Conservation (phyloP, 2,329 filamentous ascomycete species). For the Laburnicola sp. region DNA sequence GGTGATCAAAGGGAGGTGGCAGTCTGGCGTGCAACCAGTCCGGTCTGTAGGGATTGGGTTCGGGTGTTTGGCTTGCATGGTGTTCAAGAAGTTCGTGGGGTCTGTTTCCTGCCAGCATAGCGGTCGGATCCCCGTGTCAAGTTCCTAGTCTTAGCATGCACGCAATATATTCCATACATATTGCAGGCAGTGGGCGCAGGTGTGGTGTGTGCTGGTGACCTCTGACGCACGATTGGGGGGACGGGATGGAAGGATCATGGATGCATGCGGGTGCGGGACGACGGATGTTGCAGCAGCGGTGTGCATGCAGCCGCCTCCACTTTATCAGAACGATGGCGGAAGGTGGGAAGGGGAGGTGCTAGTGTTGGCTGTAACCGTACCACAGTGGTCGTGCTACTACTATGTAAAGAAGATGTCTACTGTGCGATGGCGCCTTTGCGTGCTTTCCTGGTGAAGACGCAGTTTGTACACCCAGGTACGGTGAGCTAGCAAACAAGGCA, state of each 20-base stretch:
- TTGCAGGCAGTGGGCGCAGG: background rate
- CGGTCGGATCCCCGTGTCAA: background rate
- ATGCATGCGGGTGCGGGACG: conserved; percentile 4
- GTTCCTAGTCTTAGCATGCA: background rate
- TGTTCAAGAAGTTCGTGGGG: background rate
- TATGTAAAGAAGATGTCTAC: background rate
- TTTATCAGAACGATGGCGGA: background rate
- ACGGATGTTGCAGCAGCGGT: conserved; percentile 4
- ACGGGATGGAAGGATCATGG: too few relatives aligned
- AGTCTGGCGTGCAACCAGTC: background rate
- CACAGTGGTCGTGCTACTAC: too few relatives aligned
- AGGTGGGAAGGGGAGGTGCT: background rate
- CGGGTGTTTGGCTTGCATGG: background rate
- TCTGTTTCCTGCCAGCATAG: conserved; percentile 2
- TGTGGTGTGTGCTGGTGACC: background rate
- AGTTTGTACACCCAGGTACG: too few relatives aligned
- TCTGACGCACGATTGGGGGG: too few relatives aligned
- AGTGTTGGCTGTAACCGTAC: background rate
- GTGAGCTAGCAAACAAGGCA: too few relatives aligned
- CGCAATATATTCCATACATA: conserved; percentile 1
- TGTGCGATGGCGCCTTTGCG: too few relatives aligned
- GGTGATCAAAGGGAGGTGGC: background rate
- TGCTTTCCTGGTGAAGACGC: too few relatives aligned
- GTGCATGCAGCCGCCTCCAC: background rate
- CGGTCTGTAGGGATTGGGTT: background rate